A percentile compares a stretch with the other conserved stretches of the same genome.
These are phyloP conservation scores for Populus pruinosa DNA, from an alignment of 345 rosid species.

Conservation along the genomic window DNA sequence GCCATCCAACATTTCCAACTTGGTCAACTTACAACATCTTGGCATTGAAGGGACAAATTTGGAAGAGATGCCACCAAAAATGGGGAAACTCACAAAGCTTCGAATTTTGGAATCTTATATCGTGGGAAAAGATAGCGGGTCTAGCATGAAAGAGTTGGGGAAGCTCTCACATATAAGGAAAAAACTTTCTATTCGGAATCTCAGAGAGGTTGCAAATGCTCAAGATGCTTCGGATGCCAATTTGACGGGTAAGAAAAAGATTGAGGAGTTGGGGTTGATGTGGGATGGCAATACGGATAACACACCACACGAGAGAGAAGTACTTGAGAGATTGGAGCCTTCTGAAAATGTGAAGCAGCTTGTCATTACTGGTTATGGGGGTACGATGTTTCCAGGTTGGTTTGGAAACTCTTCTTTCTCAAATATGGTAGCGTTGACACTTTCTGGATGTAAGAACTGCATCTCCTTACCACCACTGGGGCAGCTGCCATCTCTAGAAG, in stretches of 20 bases:
- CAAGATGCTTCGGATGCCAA: neutral
- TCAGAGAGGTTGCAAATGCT: neutral
- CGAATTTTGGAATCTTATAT: neutral
- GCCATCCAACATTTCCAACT: neutral
- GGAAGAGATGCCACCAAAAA: neutral
- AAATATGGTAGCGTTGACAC: neutral
- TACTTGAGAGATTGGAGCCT: constrained; percentile 1
- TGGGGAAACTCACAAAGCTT: neutral
- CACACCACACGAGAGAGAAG: neutral
- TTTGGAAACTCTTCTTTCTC: neutral
- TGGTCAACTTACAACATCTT: constrained; percentile 5
- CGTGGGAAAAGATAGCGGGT: neutral
- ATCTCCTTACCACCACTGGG: constrained; percentile 6
- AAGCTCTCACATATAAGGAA: neutral
- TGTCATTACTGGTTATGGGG: neutral
- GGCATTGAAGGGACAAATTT: neutral
- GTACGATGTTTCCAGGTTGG: constrained; percentile 1
- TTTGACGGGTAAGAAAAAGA: neutral
- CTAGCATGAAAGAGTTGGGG: neutral
- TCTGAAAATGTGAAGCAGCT: neutral
- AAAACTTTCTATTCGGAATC: neutral
- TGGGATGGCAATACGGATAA: neutral
- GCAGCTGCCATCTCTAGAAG: neutral
- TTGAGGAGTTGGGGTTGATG: neutral
- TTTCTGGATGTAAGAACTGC: neutral